A percentile compares a stretch with the other conserved stretches of the same genome.
Evolutionary conservation across 2,329 filamentous ascomycete genomes (phyloP).

Genomic region (Paecilomyces fulvus): DNA sequence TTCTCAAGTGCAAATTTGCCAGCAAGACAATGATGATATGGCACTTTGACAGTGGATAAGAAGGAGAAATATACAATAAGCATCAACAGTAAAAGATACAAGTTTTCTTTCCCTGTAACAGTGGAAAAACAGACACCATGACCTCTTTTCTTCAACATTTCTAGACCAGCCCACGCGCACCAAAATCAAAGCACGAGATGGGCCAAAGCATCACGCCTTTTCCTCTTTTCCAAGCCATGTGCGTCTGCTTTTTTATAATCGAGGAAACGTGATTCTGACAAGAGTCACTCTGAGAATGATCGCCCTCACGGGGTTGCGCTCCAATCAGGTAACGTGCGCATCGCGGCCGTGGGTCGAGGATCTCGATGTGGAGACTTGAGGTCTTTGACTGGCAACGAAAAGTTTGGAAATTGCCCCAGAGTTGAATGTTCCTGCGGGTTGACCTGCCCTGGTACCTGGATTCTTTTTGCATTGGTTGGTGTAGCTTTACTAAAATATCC

Average conservation of each 20-base stretch:
- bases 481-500: not conserved
- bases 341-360: not conserved
- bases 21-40: not conserved
- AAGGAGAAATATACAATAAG: not conserved
- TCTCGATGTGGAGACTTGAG: not conserved
- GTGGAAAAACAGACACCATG: not conserved
- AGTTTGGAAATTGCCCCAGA: not conserved
- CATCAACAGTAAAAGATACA: not conserved
- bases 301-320: not conserved
- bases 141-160: not conserved
- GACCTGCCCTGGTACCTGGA: not conserved
- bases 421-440: not conserved
- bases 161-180: not conserved
- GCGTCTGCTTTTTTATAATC: not conserved
- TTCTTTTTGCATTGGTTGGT: not conserved
- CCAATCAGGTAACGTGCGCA: not conserved
- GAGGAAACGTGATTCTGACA: not conserved
- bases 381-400: too few species aligned
- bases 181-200: not conserved
- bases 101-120: not conserved
- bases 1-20: not conserved
- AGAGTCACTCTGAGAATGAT: not conserved
- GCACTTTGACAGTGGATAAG: not conserved
- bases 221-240: not conserved
- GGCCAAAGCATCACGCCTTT: not conserved